Base-by-base conservation (phyloP, 768 basidiomycete species). In the Phaeotremella skinneri region DNA sequence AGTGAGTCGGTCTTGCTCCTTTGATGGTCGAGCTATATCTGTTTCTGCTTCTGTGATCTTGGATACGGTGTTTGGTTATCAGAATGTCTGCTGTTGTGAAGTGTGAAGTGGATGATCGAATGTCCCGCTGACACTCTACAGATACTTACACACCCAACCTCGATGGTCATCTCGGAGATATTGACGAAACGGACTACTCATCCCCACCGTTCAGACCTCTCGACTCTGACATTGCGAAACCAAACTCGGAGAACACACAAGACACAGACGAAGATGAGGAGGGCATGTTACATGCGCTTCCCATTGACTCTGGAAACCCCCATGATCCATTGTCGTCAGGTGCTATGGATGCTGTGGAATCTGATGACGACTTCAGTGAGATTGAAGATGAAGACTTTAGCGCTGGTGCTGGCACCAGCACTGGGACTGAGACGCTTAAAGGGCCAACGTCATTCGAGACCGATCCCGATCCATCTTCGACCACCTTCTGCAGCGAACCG, bases 391-490 rank as follows among this genome's bases (percentile, higher is more conserved):
- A 63, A 39, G 64, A 65, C 14, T 62, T 64, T 26, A 61, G 61
- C 32, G 49, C 37, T 14, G 52, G 43, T 34, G 37, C 55, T 4
- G 42, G 51, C 53, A 59, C 30, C 32, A 47, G 23, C 27, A 21
- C 59, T 17, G 59, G 62, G 21, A 53, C 63, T n/a, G n/a, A n/a
- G n/a, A n/a, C n/a, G n/a, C n/a, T n/a, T 23, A 45, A 45, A 23
- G 43, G 43, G 2, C 76, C 76, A 1, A 64, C 66, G 2, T 85
- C 89, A 0, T 85, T 83, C 66, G 86, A 85, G 45, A 83, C 83
- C 17, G 90, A 93, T 70, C 83, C 86, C 0, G 84, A 94, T 78
- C 87, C 84, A 0, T 76, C 82, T 32, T 83, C 82, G 61, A 92
- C 91, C 0, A 83, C 85, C 0, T 79, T 85, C 79, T 97, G 92